Base-by-base conservation (phyloP, 371 early-diverging fungal species). In the Capniomyces stellatus region DNA sequence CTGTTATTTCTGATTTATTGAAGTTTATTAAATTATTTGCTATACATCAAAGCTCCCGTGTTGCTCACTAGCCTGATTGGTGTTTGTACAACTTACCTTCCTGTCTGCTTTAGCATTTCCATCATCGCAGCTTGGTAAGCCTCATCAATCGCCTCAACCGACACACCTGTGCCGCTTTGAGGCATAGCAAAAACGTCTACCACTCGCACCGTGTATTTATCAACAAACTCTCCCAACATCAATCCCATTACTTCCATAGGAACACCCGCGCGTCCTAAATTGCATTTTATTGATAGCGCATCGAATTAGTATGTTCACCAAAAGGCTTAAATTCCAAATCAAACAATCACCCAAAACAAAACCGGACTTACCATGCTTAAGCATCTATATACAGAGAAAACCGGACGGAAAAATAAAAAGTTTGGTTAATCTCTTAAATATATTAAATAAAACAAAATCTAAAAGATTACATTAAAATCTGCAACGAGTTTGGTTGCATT, bases 231-330 rank as follows among this genome's bases (percentile, higher is more conserved):
- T 27, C 99, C 99, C 58, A 99, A 75, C 99, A 99, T 99, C 51
- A 99, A 78, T 18, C 99, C 99, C 99, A 99, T 99, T 49, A 99
- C 99, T 72, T 99, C 99, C 94, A 99, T 93, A 12, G 99, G 99
- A n/a, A 99, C 98, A 60, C 99, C 99, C 30, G 99, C 98, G 57
- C 98, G 83, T 28, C 94, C 97, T 85, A 64, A 15, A 28, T n/a
- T 21, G 23, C 18, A 10, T 46, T 46, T 29, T 10, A 46, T 10
- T 6, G 15, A 29, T 10, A 10, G 27, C 6, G 27, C 4, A 28
- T 10, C 6, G 6, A 4, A 10, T 18, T 46, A 46, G 27, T 46
- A 6, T 10, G 8, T 28, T 25, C 18, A 35, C 29, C 6, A 6
- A 46, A 6, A 29, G 46, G 29, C 18, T 10, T 46, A 28, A 29